Conservation (phyloP, 2,329 filamentous ascomycete genomes). For the Trichoderma sp. region DNA sequence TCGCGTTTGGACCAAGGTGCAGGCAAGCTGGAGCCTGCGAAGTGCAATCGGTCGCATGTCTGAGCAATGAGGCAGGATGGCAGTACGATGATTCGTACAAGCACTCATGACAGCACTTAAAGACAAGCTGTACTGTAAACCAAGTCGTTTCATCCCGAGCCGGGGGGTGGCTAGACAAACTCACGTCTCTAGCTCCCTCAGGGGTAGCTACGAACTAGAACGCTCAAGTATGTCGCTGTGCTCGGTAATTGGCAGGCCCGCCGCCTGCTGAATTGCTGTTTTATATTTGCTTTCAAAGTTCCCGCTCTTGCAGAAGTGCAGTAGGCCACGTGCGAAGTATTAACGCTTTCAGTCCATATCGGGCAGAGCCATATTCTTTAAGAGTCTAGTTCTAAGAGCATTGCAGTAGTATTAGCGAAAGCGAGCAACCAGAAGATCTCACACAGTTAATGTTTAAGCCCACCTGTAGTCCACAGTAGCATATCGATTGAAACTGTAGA, state of each 20-base stretch:
- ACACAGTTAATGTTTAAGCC: not conserved
- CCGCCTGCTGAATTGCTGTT: conserved; percentile 7
- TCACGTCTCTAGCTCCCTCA: conserved; percentile 13
- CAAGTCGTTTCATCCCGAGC: conserved; percentile 22
- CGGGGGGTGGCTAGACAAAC: conserved; percentile 20
- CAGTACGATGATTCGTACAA: not conserved
- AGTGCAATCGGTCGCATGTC: not conserved
- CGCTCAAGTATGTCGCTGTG: conserved; percentile 13
- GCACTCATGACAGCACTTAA: not conserved
- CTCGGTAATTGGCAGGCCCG: conserved; percentile 22
- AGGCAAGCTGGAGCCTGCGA: not conserved
- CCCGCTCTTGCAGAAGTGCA: not conserved
- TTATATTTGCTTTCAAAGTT: not conserved
- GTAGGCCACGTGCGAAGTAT: not conserved
- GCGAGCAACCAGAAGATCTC: not conserved
- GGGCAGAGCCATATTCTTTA: not conserved
- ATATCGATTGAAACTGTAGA: not conserved
- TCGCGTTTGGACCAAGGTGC: not conserved
- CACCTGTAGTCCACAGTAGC: not conserved
- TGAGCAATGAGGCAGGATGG: not conserved
- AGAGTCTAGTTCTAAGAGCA: not conserved
- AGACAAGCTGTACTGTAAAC: conserved; percentile 1
- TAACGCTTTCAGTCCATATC: not conserved
- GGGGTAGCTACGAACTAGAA: conserved; percentile 19
- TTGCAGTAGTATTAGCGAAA: not conserved